Conservation (phyloP, 495 filamentous ascomycete genomes). For the Viridothelium virens region DNA sequence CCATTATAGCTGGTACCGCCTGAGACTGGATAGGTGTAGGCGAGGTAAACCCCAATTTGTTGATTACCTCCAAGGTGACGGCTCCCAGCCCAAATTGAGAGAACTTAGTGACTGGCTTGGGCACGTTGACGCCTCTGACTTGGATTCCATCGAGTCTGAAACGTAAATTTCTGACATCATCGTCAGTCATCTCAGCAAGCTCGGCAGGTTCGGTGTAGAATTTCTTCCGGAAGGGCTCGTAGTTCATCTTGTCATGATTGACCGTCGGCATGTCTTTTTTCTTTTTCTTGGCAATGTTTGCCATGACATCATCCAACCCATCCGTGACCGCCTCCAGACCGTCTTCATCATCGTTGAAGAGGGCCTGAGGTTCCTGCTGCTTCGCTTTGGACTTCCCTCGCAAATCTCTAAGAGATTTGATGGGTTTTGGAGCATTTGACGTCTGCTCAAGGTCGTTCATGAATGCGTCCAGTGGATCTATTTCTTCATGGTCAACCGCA, state of each 20-base stretch:
- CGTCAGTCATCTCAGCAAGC: constrained; percentile 74
- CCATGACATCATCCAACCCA: constrained; percentile 75
- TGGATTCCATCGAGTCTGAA: constrained; percentile 92
- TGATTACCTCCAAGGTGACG: constrained; percentile 82
- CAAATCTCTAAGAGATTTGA: constrained; percentile 23
- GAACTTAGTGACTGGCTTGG: constrained; percentile 93
- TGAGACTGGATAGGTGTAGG: constrained; percentile 94
- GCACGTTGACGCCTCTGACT: constrained; percentile 73
- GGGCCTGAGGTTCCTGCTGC: constrained; percentile 63
- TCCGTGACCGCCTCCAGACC: constrained; percentile 65
- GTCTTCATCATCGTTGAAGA: constrained; percentile 74
- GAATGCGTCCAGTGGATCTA: constrained; percentile 92
- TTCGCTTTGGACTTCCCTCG: constrained; percentile 38
- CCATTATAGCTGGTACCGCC: constrained; percentile 91
- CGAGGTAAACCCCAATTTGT: constrained; percentile 72
- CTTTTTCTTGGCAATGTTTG: constrained; percentile 84
- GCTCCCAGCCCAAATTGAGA: constrained; percentile 85
- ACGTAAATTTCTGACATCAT: constrained; percentile 71
- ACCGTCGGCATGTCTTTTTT: constrained; percentile 89
- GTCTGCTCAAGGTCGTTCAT: constrained; percentile 65
- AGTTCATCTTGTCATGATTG: constrained; percentile 75
- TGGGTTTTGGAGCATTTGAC: constrained; percentile 18
- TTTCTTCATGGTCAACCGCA: constrained; percentile 50
- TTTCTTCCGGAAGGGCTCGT: constrained; percentile 80
- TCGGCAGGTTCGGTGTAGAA: constrained; percentile 91